A percentile compares a stretch with the other conserved stretches of the same genome.
Evolutionary conservation across 2,329 filamentous ascomycete genomes (phyloP).

Genomic region (Bipolaris cookei): DNA sequence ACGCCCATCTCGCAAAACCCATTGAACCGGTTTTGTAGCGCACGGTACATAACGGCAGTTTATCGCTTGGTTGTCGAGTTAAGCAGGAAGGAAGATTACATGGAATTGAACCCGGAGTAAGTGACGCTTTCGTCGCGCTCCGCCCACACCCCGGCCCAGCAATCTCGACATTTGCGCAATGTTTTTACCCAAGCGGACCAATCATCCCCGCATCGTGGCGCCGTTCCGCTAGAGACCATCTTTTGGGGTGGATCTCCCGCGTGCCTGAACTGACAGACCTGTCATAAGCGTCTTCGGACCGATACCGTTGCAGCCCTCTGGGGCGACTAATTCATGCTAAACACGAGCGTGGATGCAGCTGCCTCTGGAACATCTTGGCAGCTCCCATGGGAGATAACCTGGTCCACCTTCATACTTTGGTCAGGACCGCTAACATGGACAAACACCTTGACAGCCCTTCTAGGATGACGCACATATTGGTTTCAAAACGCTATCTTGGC

Average conservation of each 20-base stretch:
- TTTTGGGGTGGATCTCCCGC: constrained; percentile 8
- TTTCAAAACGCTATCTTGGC: constrained; percentile 11
- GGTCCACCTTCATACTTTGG: constrained; percentile 10
- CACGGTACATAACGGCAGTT: not conserved
- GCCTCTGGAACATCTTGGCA: constrained; percentile 18
- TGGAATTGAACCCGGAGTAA: not conserved
- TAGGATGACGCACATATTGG: constrained; percentile 12
- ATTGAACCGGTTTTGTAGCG: not conserved
- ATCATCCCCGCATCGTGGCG: constrained; percentile 3
- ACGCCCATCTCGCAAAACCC: too few species aligned
- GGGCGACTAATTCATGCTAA: constrained; percentile 17
- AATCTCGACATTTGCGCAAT: constrained; percentile 6
- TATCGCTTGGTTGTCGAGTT: not conserved
- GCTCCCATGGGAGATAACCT: constrained; percentile 9
- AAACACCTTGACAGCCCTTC: constrained; percentile 8
- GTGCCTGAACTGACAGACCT: constrained; percentile 14
- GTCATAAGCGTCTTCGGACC: constrained; percentile 17
- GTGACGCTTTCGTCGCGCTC: not conserved
- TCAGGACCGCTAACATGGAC: constrained; percentile 7
- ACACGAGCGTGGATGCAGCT: constrained; percentile 1
- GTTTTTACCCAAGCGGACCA: constrained; percentile 1
- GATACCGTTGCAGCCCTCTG: constrained; percentile 9
- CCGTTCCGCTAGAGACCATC: constrained; percentile 1
- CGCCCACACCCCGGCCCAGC: constrained; percentile 1
- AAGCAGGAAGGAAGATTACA: not conserved